Evolutionary conservation across 2,329 filamentous ascomycete genomes (phyloP).

Genomic region (Trichoderma afroharzianum): DNA sequence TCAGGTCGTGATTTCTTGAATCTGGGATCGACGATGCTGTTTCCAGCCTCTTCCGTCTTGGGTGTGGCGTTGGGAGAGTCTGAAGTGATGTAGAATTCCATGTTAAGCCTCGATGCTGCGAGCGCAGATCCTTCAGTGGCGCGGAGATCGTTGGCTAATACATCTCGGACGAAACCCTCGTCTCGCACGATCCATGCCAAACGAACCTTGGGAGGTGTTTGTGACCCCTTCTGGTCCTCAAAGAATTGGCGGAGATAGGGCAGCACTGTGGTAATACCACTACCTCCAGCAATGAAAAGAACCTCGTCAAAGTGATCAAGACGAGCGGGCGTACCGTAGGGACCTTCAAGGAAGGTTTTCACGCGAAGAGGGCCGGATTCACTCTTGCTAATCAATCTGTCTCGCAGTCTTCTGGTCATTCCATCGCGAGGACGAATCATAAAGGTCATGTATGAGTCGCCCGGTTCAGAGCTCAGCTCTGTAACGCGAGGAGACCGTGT

Average conservation of each 20-base stretch:
- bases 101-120: slow-evolving; percentile 19
- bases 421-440: slow-evolving; percentile 36
- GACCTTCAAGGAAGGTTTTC: slow-evolving; percentile 35
- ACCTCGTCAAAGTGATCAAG: slow-evolving; percentile 31
- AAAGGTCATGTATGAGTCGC: slow-evolving; percentile 29
- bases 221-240: slow-evolving; percentile 15
- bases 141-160: slow-evolving; percentile 27
- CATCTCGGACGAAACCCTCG: slow-evolving; percentile 27
- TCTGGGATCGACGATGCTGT: background rate
- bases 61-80: background rate
- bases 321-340: slow-evolving; percentile 33
- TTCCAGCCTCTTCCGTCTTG: slow-evolving; percentile 8
- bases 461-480: background rate
- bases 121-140: slow-evolving; percentile 21
- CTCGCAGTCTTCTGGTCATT: slow-evolving; percentile 33
- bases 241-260: slow-evolving; percentile 30
- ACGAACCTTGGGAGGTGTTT: slow-evolving; percentile 22
- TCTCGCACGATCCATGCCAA: slow-evolving; percentile 35
- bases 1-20: slow-evolving; percentile 26
- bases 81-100: slow-evolving; percentile 31
- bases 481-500: slow-evolving; percentile 7
- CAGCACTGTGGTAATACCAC: slow-evolving; percentile 35
- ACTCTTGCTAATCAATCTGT: slow-evolving; percentile 21
- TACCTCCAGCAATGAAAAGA: slow-evolving; percentile 37
- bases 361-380: slow-evolving; percentile 20